Percentiles rank a stretch among this genome's conserved stretches.
Conservation (phyloP, 257 asterid genomes). For the Paraleonurus japonicus region DNA sequence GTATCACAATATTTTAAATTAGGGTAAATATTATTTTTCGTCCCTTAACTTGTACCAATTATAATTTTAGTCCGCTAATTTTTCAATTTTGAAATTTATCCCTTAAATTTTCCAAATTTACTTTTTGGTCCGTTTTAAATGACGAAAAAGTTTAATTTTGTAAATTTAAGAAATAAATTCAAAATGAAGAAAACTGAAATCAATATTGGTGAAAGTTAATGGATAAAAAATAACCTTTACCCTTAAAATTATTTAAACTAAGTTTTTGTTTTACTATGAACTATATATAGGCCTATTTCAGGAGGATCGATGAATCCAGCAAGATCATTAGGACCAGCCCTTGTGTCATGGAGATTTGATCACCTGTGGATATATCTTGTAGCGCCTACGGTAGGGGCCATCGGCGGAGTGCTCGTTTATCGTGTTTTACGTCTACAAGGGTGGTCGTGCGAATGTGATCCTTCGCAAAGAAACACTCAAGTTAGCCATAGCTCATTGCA, state of each 20-base stretch:
- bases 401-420: constrained; percentile 54
- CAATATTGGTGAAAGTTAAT: too few relatives aligned
- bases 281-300: constrained; percentile 60
- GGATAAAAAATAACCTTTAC: too few relatives aligned
- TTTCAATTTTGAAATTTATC: too few relatives aligned
- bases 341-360: constrained; percentile 64
- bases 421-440: constrained; percentile 75
- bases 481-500: constrained; percentile 26
- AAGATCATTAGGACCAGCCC: constrained; percentile 89
- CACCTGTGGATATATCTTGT: constrained; percentile 69
- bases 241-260: background rate
- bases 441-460: constrained; percentile 53
- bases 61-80: too few relatives aligned
- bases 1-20: background rate
- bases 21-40: too few relatives aligned
- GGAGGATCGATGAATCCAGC: constrained; percentile 99
- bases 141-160: too few relatives aligned
- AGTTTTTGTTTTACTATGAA: background rate
- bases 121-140: too few relatives aligned
- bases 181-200: too few relatives aligned
- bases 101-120: too few relatives aligned
- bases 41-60: too few relatives aligned
- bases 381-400: constrained; percentile 76
- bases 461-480: constrained; percentile 9
- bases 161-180: too few relatives aligned